Evolutionary conservation across 495 filamentous ascomycete genomes (phyloP), one percentile per base, ranked within the genome.

Genomic region (Physcia stellaris): DNA sequence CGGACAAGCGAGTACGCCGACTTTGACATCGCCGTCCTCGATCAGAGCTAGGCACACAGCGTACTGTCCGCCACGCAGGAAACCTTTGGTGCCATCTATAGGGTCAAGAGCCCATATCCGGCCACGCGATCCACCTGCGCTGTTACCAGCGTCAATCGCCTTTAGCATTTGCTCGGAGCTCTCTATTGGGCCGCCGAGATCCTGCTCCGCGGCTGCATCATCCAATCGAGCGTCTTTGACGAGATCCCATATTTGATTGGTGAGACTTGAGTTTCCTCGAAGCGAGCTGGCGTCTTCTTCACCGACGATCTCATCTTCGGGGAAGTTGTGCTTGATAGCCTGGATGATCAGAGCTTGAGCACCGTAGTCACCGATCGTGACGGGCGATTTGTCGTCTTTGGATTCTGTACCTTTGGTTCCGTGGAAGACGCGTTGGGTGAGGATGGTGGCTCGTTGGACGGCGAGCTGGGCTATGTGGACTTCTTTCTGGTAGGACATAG

Each of bases 71-170:
- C 92, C 92, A 34, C 90, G 71, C 36, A 99, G 66, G 62, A 99
- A 99, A 19, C 90, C 90, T 59, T 92, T 90, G 39, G 90, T 99
- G 32, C 90, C 90, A 58, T 99, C 90, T 42, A 99, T 93, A 26
- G 90, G 90, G 60, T 99, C 90, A 33, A 99, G 68, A 15, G 90
- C 83, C 90, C 90, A 99, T 59, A 95, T 85, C 42, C 90, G 70
- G 19, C 90, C 90, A 48, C 70, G 71, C 32, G 66, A 46, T 15
- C 90, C 90, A 43, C 92, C 90, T 29, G 70, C 58, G 51, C 80
- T 86, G 43, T 79, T 79, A 28, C 90, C 90, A 34, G 65, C 61
- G 61, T 94, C 90, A 52, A 99, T 86, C 35, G 83, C 64, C 43
- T 82, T 71, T 43, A 96, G 58, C 90, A 99, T 87, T 23, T 67